These are phyloP conservation scores for Argentina anserina DNA, from an alignment of 306 rosid genomes.

Conservation along the genomic window DNA sequence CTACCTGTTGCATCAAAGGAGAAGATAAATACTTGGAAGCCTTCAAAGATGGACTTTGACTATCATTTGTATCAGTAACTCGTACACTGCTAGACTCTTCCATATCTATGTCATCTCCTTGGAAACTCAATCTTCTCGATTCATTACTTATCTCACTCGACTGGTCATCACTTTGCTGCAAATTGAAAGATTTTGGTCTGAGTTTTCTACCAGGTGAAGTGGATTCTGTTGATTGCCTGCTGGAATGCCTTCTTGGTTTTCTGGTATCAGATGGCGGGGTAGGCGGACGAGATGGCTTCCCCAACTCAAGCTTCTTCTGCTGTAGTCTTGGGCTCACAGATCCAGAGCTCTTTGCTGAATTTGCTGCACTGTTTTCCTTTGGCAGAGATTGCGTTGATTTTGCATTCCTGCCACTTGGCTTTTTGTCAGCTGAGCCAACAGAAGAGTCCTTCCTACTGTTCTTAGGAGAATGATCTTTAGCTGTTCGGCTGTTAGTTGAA, in stretches of 20 bases:
- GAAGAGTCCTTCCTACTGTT: conserved; percentile 36
- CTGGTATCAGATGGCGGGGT: conserved; percentile 52
- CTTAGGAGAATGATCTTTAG: conserved; percentile 48
- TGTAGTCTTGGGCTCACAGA: conserved; percentile 80
- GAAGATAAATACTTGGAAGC: conserved; percentile 40
- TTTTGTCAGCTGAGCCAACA: conserved; percentile 50
- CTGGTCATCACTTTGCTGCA: conserved; percentile 52
- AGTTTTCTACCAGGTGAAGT: conserved; percentile 51
- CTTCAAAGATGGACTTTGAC: conserved; percentile 46
- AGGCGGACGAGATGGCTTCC: conserved; percentile 64
- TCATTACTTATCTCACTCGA: conserved; percentile 65
- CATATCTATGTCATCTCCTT: conserved; percentile 53
- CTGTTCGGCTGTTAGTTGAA: conserved; percentile 32
- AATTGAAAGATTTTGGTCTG: conserved; percentile 42
- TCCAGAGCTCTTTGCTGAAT: conserved; percentile 52
- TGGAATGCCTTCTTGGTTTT: conserved; percentile 53
- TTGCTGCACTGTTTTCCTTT: conserved; percentile 36
- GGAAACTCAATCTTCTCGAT: conserved; percentile 51
- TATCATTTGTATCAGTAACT: conserved; percentile 35
- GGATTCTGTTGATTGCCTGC: conserved; percentile 45
- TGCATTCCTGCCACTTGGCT: conserved; percentile 32
- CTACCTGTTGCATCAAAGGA: conserved; percentile 50
- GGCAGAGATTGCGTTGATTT: conserved; percentile 39
- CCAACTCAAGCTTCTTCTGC: conserved; percentile 68
- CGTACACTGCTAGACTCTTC: conserved; percentile 51